Evolutionary conservation across 805 yeast species (phyloP), one percentile per base, ranked within the genome.

Genomic region (Lachancea kluyveri): DNA sequence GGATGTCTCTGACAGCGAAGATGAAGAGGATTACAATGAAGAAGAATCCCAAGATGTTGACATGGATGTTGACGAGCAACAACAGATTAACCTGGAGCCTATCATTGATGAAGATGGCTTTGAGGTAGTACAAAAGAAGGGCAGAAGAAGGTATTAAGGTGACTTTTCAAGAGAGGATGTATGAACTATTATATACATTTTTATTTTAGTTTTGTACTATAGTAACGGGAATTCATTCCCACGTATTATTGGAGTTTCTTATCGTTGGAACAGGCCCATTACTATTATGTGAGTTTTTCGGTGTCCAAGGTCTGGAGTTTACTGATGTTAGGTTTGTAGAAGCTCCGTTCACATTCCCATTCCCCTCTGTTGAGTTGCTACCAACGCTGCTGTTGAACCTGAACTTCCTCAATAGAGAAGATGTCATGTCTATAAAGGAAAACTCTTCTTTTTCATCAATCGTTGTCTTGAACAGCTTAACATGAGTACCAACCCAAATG

Each of bases 51-150:
- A 50, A 25, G 68, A 58, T 5, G 63, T 57, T 21, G 67, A 62
- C 23, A 59, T 57, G 52, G 68, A 50, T 17, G 67, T 55, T 12
- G 62, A 54, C 2, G 52, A 52, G 8, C 42, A 35, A 10, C 31
- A 41, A 10, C 33, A 35, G 21, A 20, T 10, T 2, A 41, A 45
- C 8, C 59, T 59, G 12, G 57, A 58, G 18, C 94, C 95, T 2
- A 53, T 81, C 7, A 69, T 90, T 6, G 97, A 90, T 52, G 97
- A 90, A 20, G 97, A 90, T 52, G 98, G 97, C 1, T 90, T 90
- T 51, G 92, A 87, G 46, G 59, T 86, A 39, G 96, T 90, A 3
- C 86, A 78, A 48, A 78, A 73, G 50, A 77, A 74, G 50, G 77
- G 82, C n/a, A 68, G 70, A 55, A 69, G 70, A 55, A 59, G 67